Percentiles rank a stretch among this genome's conserved stretches.
Evolutionary conservation across 139 green algal species (phyloP).

Genomic region (Ostreobium quekettii): DNA sequence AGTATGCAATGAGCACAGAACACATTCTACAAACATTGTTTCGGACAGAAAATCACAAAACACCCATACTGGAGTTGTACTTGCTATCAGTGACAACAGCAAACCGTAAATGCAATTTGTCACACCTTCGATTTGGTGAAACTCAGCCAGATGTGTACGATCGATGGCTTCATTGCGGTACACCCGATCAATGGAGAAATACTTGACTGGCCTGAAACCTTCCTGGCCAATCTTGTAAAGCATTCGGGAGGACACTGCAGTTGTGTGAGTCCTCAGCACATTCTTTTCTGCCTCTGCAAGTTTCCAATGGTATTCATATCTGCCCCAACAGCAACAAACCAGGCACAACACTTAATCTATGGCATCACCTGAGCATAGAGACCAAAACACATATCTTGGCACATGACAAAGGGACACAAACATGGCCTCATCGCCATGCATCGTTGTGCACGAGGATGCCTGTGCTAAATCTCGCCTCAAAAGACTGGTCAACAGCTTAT

Average conservation of each 20-base stretch:
- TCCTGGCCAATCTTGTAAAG: slow-evolving; percentile 82
- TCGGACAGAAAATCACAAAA: too few relatives aligned
- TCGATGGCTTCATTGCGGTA: slow-evolving; percentile 99
- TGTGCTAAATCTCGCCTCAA: too few relatives aligned
- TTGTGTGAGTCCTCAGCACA: slow-evolving; percentile 86
- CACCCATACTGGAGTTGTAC: too few relatives aligned
- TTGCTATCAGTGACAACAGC: too few relatives aligned
- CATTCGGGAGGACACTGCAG: slow-evolving; percentile 93
- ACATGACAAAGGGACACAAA: too few relatives aligned
- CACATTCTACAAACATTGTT: too few relatives aligned
- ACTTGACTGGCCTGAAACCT: slow-evolving; percentile 52
- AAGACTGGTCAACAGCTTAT: too few relatives aligned
- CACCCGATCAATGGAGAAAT: slow-evolving; percentile 92
- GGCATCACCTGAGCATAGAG: not conserved
- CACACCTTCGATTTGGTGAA: slow-evolving; percentile 87
- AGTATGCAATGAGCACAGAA: too few relatives aligned
- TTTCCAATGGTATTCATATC: slow-evolving; percentile 12
- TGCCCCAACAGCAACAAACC: not conserved
- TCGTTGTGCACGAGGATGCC: too few relatives aligned
- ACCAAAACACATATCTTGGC: too few relatives aligned
- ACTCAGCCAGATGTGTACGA: slow-evolving; percentile 96
- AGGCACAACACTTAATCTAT: not conserved
- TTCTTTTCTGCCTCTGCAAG: slow-evolving; percentile 21
- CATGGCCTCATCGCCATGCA: too few relatives aligned
- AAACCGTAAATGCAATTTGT: too few relatives aligned